Evolutionary conservation across 495 filamentous ascomycete species (phyloP).

Genomic region (Daldinia childiae): DNA sequence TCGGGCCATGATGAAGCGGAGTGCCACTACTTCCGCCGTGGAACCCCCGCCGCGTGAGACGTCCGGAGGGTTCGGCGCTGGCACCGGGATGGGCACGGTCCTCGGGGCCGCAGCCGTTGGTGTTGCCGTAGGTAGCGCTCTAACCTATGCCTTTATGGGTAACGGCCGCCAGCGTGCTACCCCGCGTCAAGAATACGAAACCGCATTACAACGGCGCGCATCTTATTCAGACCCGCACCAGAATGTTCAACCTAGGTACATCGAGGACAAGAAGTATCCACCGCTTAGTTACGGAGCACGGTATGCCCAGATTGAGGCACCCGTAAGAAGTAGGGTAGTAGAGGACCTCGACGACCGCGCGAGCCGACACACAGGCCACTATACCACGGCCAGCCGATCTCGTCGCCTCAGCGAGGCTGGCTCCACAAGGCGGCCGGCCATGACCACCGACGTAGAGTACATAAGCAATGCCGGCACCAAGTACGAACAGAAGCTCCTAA

Average conservation of each 20-base stretch:
- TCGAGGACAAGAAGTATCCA: slow-evolving; percentile 46
- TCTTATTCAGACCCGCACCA: slow-evolving; percentile 51
- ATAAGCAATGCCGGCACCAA: slow-evolving; percentile 28
- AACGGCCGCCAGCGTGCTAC: slow-evolving; percentile 57
- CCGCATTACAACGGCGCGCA: slow-evolving; percentile 48
- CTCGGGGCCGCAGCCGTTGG: slow-evolving; percentile 75
- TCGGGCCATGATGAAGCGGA: slow-evolving; percentile 46
- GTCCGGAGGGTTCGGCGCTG: slow-evolving; percentile 41
- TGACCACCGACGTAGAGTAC: slow-evolving; percentile 42
- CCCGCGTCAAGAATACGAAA: slow-evolving; percentile 53
- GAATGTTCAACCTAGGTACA: slow-evolving; percentile 47
- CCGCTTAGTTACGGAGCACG: slow-evolving; percentile 51
- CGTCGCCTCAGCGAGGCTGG: slow-evolving; percentile 51
- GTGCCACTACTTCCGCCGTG: slow-evolving; percentile 49
- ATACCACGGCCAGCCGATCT: slow-evolving; percentile 22
- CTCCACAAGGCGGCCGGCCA: slow-evolving; percentile 45
- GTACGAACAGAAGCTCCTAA: slow-evolving; percentile 23
- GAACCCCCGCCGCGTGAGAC: slow-evolving; percentile 47
- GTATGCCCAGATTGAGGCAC: slow-evolving; percentile 46
- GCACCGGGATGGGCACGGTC: slow-evolving; percentile 65
- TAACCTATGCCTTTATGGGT: slow-evolving; percentile 77
- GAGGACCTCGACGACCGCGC: slow-evolving; percentile 56
- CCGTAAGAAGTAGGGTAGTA: slow-evolving; percentile 49
- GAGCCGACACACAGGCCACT: slow-evolving; percentile 48
- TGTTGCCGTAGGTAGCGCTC: slow-evolving; percentile 76